A percentile compares a stretch with the other conserved stretches of the same genome.
phyloP scores from a whole-genome alignment of 1,139 yeast species.

The Yamadazyma atmosphaerica region DNA sequence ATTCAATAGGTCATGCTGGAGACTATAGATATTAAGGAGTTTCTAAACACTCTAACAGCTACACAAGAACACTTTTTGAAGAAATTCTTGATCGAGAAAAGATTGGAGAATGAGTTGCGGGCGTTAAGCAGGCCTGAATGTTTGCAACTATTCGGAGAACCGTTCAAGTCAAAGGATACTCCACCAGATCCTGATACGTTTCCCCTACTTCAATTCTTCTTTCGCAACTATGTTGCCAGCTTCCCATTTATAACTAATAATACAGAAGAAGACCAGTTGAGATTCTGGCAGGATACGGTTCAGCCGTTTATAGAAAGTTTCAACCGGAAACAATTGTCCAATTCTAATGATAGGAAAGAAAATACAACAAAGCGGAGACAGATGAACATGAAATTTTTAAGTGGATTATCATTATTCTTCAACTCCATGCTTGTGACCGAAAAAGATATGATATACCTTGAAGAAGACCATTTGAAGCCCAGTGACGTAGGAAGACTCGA shows the following conservation, averaged over 20 bases:
- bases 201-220: constrained; percentile 69
- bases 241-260: constrained; percentile 71
- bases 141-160: constrained; percentile 68
- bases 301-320: constrained; percentile 81
- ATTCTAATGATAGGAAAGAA: constrained; percentile 70
- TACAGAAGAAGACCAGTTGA: constrained; percentile 44
- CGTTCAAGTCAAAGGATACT: constrained; percentile 45
- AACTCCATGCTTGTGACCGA: constrained; percentile 73
- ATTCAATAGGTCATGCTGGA: not conserved
- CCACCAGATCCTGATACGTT: constrained; percentile 27
- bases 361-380: constrained; percentile 72
- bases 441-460: constrained; percentile 54
- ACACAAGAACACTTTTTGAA: constrained; percentile 83
- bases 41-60: constrained; percentile 39
- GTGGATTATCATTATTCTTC: constrained; percentile 64
- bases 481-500: constrained; percentile 54
- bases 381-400: constrained; percentile 57
- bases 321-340: constrained; percentile 63
- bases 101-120: constrained; percentile 62
- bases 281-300: constrained; percentile 76
- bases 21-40: constrained; percentile 4
- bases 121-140: constrained; percentile 58
- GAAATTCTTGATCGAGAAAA: constrained; percentile 66
- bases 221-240: constrained; percentile 57
- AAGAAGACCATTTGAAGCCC: constrained; percentile 49